Conservation (phyloP, 805 yeast species). For the Candida ovalis region DNA sequence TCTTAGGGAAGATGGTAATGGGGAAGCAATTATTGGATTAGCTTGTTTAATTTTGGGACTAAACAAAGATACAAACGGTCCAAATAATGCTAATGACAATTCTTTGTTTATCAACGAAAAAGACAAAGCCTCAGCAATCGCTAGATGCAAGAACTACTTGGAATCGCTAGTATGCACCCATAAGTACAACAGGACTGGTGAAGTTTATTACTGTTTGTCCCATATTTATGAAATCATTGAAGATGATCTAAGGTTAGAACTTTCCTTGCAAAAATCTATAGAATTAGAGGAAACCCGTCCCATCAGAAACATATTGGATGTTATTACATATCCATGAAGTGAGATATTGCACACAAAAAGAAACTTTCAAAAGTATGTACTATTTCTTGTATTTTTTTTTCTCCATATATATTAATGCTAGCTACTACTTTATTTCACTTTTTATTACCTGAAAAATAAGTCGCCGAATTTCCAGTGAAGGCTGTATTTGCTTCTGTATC, state of each 20-base stretch:
- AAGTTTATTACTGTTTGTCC: constrained; percentile 69
- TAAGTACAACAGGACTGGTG: constrained; percentile 40
- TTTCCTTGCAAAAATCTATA: constrained; percentile 59
- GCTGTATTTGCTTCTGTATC: no score
- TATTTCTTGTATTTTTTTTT: not conserved
- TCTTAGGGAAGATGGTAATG: constrained; percentile 38
- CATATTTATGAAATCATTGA: constrained; percentile 62
- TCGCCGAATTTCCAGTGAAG: no score
- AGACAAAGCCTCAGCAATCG: constrained; percentile 59
- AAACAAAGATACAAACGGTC: not conserved
- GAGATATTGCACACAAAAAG: not conserved
- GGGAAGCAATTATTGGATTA: constrained; percentile 52
- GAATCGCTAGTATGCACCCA: constrained; percentile 40
- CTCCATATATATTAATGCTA: not conserved
- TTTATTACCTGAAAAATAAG: no score
- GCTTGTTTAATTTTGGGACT: constrained; percentile 43
- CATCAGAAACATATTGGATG: constrained; percentile 34
- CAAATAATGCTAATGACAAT: constrained; percentile 9
- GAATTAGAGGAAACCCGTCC: constrained; percentile 61
- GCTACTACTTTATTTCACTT: no score
- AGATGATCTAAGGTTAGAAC: constrained; percentile 38
- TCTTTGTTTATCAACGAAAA: constrained; percentile 47
- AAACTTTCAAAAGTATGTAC: not conserved
- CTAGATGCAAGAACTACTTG: constrained; percentile 47
- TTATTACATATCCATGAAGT: constrained; percentile 5